Conservation (phyloP, 495 filamentous ascomycete genomes). For the Immersiella caudata region DNA sequence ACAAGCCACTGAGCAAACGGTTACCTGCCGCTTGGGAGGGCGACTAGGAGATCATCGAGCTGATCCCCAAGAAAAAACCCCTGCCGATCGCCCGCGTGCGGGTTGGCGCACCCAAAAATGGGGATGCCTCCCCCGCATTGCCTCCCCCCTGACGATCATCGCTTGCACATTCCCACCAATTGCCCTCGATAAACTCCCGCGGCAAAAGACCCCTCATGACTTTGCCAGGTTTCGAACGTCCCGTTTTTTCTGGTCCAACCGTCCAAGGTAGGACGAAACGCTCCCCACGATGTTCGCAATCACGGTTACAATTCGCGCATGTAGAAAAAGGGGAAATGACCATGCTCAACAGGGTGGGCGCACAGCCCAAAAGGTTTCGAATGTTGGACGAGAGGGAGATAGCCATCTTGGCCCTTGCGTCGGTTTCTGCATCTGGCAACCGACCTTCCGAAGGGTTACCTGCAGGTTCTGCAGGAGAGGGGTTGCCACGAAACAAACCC, state of each 20-base stretch:
- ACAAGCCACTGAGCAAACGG: constrained; percentile 18
- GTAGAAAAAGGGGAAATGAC: neutral
- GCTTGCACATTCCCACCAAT: constrained; percentile 7
- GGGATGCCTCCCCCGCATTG: constrained; percentile 20
- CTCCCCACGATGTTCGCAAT: neutral
- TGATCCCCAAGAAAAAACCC: constrained; percentile 17
- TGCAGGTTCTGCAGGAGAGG: neutral
- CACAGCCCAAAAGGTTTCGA: neutral
- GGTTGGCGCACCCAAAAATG: neutral
- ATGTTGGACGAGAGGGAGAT: neutral
- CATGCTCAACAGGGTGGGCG: neutral
- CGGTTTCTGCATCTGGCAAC: neutral
- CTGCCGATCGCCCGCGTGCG: constrained; percentile 21
- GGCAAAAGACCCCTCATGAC: neutral
- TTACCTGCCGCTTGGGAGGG: constrained; percentile 3
- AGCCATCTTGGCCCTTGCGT: neutral
- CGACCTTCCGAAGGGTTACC: neutral
- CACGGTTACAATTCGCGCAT: neutral
- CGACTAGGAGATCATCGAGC: constrained; percentile 10
- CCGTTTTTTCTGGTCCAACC: neutral
- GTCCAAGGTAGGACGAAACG: neutral
- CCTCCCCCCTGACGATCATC: constrained; percentile 25
- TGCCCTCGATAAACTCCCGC: neutral
- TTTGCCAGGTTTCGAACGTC: constrained; percentile 6
- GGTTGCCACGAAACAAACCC: neutral